Evolutionary conservation across 2,329 filamentous ascomycete species (phyloP).

Genomic region (Massarina eburnea): DNA sequence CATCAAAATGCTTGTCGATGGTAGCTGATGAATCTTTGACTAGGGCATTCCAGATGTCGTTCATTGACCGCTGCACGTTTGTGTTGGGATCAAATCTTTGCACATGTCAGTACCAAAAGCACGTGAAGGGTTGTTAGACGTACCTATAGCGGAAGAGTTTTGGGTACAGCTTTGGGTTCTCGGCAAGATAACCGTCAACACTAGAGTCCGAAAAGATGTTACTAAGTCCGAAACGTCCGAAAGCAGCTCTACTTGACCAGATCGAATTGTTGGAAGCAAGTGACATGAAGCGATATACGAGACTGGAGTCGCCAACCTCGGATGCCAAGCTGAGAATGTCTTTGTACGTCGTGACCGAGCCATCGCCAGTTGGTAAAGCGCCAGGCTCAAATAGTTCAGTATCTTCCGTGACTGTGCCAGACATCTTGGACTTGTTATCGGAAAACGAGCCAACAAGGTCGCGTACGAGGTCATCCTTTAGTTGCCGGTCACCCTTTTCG

Average conservation of each 20-base stretch:
- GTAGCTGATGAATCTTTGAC: slow-evolving; percentile 82
- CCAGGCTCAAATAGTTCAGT: slow-evolving; percentile 94
- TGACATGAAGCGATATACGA: slow-evolving; percentile 99
- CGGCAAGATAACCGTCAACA: slow-evolving; percentile 64
- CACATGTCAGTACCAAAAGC: slow-evolving; percentile 14
- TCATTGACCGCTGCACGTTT: slow-evolving; percentile 93
- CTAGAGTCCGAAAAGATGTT: slow-evolving; percentile 86
- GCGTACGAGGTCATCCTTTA: slow-evolving; percentile 81
- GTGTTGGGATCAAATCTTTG: slow-evolving; percentile 80
- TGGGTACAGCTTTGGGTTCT: slow-evolving; percentile 92
- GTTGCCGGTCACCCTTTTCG: slow-evolving; percentile 78
- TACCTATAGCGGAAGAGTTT: slow-evolving; percentile 86
- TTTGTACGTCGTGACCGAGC: slow-evolving; percentile 92
- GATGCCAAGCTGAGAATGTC: slow-evolving; percentile 95
- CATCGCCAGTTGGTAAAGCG: slow-evolving; percentile 84
- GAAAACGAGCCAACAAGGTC: slow-evolving; percentile 88
- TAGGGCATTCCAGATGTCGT: slow-evolving; percentile 95
- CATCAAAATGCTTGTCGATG: slow-evolving; percentile 80
- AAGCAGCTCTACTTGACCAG: slow-evolving; percentile 95
- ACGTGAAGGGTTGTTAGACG: slow-evolving; percentile 1
- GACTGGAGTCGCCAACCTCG: slow-evolving; percentile 89
- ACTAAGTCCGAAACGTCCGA: slow-evolving; percentile 90
- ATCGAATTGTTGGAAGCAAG: slow-evolving; percentile 93
- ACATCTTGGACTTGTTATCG: slow-evolving; percentile 68
- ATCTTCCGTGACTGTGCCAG: slow-evolving; percentile 80